A percentile compares a stretch with the other conserved stretches of the same genome.
These are phyloP conservation scores for Aspergillus novofumigatus DNA, from an alignment of 2,329 filamentous ascomycete genomes.

Conservation along the genomic window DNA sequence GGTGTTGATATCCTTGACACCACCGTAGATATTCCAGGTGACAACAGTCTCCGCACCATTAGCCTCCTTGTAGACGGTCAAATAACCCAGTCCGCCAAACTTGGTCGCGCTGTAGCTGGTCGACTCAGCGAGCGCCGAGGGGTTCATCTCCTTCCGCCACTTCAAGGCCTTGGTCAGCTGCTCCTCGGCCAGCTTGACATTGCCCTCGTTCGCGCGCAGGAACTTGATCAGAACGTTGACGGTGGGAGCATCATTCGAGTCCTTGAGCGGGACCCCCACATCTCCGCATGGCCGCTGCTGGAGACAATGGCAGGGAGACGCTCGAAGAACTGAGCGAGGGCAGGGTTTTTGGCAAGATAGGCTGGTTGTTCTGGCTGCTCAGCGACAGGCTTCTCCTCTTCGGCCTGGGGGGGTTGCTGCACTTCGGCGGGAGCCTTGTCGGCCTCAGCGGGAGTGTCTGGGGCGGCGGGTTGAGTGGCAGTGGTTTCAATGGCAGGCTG, in stretches of 20 bases:
- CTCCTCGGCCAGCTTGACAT: conserved; percentile 67
- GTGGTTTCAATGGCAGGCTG: conserved; percentile 3
- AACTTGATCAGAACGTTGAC: conserved; percentile 89
- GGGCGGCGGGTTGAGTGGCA: conserved; percentile 1
- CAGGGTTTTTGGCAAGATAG: conserved; percentile 35
- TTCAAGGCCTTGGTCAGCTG: conserved; percentile 75
- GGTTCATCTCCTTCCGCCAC: conserved; percentile 77
- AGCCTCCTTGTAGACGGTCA: conserved; percentile 63
- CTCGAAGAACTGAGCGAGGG: conserved; percentile 55
- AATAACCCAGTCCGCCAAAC: conserved; percentile 75
- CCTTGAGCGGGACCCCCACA: conserved; percentile 76
- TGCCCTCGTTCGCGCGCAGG: conserved; percentile 79
- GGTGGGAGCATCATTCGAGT: conserved; percentile 61
- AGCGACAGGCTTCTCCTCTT: background rate
- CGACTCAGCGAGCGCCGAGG: conserved; percentile 60
- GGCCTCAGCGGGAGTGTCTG: conserved; percentile 3
- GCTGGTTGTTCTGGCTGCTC: conserved; percentile 27
- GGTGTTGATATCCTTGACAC: conserved; percentile 71
- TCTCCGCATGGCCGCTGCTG: conserved; percentile 63
- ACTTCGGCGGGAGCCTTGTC: conserved; percentile 7
- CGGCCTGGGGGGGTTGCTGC: background rate
- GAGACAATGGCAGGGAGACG: conserved; percentile 56
- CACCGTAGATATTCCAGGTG: conserved; percentile 92
- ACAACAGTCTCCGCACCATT: conserved; percentile 58
- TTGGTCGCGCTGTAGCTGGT: conserved; percentile 62